A percentile compares a stretch with the other conserved stretches of the same genome.
These are phyloP conservation scores for Nakazawaea holstii DNA, from an alignment of 805 yeast species.

Conservation along the genomic window DNA sequence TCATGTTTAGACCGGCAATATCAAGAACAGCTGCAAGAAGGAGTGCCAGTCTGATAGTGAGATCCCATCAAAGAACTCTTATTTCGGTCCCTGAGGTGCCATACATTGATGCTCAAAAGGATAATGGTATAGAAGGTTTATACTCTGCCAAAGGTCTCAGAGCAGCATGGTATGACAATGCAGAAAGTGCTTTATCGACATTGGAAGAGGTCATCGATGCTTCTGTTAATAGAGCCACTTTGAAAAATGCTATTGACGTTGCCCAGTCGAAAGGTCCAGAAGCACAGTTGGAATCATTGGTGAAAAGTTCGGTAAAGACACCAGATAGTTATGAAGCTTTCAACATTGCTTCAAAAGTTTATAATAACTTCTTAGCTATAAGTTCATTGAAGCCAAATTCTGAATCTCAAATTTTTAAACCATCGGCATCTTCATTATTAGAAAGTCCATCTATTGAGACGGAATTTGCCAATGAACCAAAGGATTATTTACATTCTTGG, in stretches of 20 bases:
- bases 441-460: conserved; percentile 34
- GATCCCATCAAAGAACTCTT: neutral
- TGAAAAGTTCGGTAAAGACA: conserved; percentile 36
- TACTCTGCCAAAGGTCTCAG: conserved; percentile 41
- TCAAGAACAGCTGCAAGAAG: neutral
- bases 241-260: conserved; percentile 18
- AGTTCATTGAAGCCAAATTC: conserved; percentile 32
- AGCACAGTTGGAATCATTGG: conserved; percentile 25
- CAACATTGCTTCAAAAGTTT: conserved; percentile 39
- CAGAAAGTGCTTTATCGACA: conserved; percentile 29
- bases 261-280: conserved; percentile 9
- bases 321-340: conserved; percentile 39
- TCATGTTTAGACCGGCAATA: neutral
- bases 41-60: neutral
- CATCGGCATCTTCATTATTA: conserved; percentile 30
- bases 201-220: conserved; percentile 32
- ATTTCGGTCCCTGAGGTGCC: conserved; percentile 16
- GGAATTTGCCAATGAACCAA: conserved; percentile 24
- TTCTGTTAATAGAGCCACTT: conserved; percentile 22
- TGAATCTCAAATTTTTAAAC: conserved; percentile 16
- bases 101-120: conserved; percentile 19
- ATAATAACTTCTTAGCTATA: conserved; percentile 43
- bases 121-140: conserved; percentile 42
- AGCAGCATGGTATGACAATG: conserved; percentile 46
- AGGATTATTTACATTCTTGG: conserved; percentile 34